Evolutionary conservation across 2,329 filamentous ascomycete genomes (phyloP).

Genomic region (Davidsoniella virescens): DNA sequence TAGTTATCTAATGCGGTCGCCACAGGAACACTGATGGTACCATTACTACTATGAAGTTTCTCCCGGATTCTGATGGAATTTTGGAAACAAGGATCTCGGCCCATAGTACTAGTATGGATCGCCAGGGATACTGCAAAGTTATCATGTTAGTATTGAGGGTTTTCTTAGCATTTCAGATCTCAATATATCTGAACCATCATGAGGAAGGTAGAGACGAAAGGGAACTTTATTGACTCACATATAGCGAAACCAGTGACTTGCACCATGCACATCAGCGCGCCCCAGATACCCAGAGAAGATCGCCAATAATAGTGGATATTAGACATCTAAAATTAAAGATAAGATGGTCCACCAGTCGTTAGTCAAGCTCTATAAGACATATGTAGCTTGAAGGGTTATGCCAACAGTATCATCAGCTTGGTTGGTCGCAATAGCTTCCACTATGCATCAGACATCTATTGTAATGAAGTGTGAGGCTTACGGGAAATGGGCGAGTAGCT

Average conservation of each 20-base stretch:
- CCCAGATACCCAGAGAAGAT: constrained; percentile 7
- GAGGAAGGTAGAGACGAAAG: not conserved
- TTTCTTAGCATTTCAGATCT: not conserved
- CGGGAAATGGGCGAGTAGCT: constrained; percentile 9
- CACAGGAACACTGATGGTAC: constrained; percentile 7
- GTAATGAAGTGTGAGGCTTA: constrained; percentile 1
- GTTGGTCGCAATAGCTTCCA: not conserved
- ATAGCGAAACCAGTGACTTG: constrained; percentile 12
- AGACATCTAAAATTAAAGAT: constrained; percentile 4
- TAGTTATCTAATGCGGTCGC: constrained; percentile 6
- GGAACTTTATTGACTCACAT: not conserved
- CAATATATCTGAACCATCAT: too few species aligned
- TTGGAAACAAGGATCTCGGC: constrained; percentile 11
- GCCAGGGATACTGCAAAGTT: constrained; percentile 6
- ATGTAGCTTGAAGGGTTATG: too few species aligned
- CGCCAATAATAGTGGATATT: constrained; percentile 13
- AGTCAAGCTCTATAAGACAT: not conserved
- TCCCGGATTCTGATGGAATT: constrained; percentile 12
- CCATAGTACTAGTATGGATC: constrained; percentile 10
- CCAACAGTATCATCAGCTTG: not conserved
- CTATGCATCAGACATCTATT: not conserved
- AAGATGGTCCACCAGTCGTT: not conserved
- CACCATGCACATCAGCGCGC: constrained; percentile 2
- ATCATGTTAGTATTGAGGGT: not conserved
- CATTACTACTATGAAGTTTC: constrained; percentile 6